Base-by-base conservation (phyloP, 208 protist species). In the Leptomonas pyrrhocoris region DNA sequence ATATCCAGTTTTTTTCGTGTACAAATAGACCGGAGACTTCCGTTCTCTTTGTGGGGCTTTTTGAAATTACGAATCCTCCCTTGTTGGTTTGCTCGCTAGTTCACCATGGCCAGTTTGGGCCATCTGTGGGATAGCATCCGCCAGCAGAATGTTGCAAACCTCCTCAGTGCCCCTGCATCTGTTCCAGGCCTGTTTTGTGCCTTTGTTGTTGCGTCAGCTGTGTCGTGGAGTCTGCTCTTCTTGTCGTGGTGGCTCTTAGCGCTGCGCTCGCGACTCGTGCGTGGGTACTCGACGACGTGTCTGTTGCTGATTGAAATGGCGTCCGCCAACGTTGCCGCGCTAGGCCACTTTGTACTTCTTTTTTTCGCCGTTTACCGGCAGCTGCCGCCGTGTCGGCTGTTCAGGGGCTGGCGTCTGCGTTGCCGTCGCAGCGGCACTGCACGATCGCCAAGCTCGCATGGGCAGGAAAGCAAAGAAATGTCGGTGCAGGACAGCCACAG, bases 251-350 rank as follows among this genome's bases (percentile, higher is more conserved):
- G 16, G 30, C 25, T 72, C 12, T 30, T 72, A 4, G 30, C 34
- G 50, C 34, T 57, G 63, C 63, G 63, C n/a, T 48, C 63, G n/a
- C n/a, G 50, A 25, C 63, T 50, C 16, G 51, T 68, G 2, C 63
- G 63, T 7, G 50, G 63, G 15, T 57, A 59, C 36, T 56, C 50
- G 34, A 12, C 59, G 48, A 9, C 4, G 36, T 21, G 12, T 38
- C 50, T 68, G 21, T 38, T 6, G 30, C 19, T 12, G 13, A 12
- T 59, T 27, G 63, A 68, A 40, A 23, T 45, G n/a, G 46, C 43
- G 18, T 67, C 61, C n/a, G 61, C 23, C 19, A 19, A 6, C 4
- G 25, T 23, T 16, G 61, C 61, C 21, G 49, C 49, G 19, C 25
- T 67, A 30, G 43, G 31, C 13, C 61, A 67, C 48, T 40, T 51